phyloP scores from a whole-genome alignment of 305 asterid species.

The Nicotiana rustica region DNA sequence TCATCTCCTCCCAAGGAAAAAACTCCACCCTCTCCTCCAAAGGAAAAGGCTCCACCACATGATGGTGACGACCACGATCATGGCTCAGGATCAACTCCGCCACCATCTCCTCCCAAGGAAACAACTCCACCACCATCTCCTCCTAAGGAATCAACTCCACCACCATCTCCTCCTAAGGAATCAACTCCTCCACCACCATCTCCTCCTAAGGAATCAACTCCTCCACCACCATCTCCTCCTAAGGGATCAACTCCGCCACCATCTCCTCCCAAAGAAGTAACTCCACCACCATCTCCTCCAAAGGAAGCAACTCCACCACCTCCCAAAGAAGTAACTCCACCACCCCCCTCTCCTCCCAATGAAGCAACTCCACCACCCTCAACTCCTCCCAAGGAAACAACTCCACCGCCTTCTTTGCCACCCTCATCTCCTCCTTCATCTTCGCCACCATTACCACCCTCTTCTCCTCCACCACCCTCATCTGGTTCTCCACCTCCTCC shows the following conservation, averaged over 20 bases:
- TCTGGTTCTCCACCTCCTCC: slow-evolving; percentile 13
- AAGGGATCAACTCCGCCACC: background rate
- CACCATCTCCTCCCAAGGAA: background rate
- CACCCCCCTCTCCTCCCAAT: background rate
- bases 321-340: background rate
- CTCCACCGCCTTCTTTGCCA: slow-evolving; percentile 15
- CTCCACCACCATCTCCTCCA: background rate
- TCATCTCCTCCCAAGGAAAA: slow-evolving; percentile 21
- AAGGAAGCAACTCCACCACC: background rate
- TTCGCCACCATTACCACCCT: background rate
- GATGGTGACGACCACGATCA: background rate
- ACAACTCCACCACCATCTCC: background rate
- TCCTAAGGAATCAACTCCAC: background rate
- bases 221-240: background rate
- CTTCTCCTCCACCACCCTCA: background rate
- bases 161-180: background rate
- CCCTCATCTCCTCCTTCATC: slow-evolving; percentile 27
- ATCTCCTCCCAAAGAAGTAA: background rate
- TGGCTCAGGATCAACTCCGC: background rate
- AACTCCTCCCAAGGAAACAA: background rate
- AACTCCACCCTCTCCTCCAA: background rate
- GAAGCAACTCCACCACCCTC: background rate
- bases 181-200: background rate
- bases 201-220: background rate
- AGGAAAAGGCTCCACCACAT: background rate